phyloP scores from a whole-genome alignment of 169 alveolate species.

The Cryptosporidium ubiquitum region DNA sequence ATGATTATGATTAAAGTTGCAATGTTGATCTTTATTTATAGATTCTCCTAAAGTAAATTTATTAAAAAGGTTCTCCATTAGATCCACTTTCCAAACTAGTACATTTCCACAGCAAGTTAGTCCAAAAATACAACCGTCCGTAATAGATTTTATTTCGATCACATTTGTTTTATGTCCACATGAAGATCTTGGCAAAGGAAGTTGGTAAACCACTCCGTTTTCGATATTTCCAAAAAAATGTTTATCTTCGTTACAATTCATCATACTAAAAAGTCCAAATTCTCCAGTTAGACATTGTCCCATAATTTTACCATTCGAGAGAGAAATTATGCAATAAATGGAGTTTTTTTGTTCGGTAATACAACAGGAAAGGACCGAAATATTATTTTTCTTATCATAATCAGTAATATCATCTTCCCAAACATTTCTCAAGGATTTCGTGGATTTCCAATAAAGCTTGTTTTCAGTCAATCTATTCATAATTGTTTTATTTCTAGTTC shows the following conservation, averaged over 20 bases:
- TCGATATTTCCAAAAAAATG: conserved; percentile 68
- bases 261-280: conserved; percentile 44
- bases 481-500: neutral
- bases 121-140: conserved; percentile 73
- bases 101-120: conserved; percentile 47
- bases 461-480: neutral
- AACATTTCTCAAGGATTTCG: conserved; percentile 16
- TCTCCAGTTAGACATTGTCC: conserved; percentile 72
- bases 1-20: neutral
- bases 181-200: conserved; percentile 22
- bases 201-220: conserved; percentile 61
- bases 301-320: conserved; percentile 55
- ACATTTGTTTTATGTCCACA: conserved; percentile 6
- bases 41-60: neutral
- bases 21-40: neutral
- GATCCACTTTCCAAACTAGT: conserved; percentile 62
- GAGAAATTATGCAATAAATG: conserved; percentile 58
- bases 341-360: conserved; percentile 58
- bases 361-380: conserved; percentile 34
- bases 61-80: conserved; percentile 12
- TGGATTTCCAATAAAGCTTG: conserved; percentile 21
- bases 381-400: conserved; percentile 18
- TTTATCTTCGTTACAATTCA: conserved; percentile 51
- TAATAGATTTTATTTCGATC: conserved; percentile 25
- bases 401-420: conserved; percentile 44